Evolutionary conservation across 306 rosid genomes (phyloP).

Genomic region (Quercus berberidifolia): DNA sequence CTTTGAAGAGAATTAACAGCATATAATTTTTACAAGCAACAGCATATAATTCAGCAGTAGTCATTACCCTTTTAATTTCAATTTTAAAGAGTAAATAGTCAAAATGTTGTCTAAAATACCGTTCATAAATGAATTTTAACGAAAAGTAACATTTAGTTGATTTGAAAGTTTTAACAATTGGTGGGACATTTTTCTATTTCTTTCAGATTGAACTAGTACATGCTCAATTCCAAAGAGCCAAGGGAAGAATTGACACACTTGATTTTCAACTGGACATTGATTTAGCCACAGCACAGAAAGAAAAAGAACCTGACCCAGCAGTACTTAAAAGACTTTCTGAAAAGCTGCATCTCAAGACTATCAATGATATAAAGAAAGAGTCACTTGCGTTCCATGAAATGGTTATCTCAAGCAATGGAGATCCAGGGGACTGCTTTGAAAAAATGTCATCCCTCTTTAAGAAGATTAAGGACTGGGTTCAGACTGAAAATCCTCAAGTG

Average conservation of each 20-base stretch:
- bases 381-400: conserved; percentile 74
- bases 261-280: conserved; percentile 74
- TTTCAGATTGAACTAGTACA: conserved; percentile 92
- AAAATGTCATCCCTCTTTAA: conserved; percentile 62
- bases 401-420: conserved; percentile 51
- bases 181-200: neutral
- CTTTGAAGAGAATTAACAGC: conserved; percentile 1
- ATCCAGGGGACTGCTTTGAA: conserved; percentile 49
- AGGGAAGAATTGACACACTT: conserved; percentile 45
- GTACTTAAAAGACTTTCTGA: conserved; percentile 76
- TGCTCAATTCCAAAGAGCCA: conserved; percentile 90
- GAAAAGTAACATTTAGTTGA: neutral
- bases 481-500: conserved; percentile 51
- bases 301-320: conserved; percentile 66
- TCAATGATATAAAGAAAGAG: conserved; percentile 76
- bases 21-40: neutral
- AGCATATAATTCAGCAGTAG: neutral
- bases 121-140: neutral
- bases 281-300: conserved; percentile 50
- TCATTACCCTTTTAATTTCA: conserved; percentile 4
- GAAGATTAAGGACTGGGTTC: conserved; percentile 61
- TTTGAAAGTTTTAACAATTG: conserved; percentile 3
- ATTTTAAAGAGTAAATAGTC: neutral
- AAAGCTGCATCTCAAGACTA: conserved; percentile 65
- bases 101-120: neutral